These are phyloP conservation scores for Haplosporangium gracile DNA, from an alignment of 192 early-diverging fungal genomes.

Conservation along the genomic window DNA sequence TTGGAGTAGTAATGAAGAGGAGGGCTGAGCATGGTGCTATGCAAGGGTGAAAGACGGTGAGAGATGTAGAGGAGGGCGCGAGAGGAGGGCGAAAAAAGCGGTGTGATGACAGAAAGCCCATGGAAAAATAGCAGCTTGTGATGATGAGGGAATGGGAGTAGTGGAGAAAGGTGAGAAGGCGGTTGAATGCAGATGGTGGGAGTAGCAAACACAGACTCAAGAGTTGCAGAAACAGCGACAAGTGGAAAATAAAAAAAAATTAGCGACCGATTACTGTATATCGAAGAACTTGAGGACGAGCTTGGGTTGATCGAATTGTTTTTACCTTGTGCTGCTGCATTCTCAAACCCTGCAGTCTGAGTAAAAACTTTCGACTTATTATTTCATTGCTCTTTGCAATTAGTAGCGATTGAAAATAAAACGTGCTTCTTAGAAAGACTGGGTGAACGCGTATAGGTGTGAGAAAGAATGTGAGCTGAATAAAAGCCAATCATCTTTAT, in stretches of 20 bases:
- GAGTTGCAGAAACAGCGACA: neutral
- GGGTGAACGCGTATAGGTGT: too few species aligned
- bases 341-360: neutral
- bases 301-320: too few species aligned
- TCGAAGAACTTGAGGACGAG: too few species aligned
- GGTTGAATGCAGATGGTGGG: neutral
- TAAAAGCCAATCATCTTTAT: too few species aligned
- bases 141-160: neutral
- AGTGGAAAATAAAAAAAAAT: neutral
- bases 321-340: neutral
- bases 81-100: neutral
- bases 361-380: neutral
- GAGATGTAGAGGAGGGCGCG: neutral
- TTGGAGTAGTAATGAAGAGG: neutral
- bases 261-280: too few species aligned
- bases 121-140: neutral
- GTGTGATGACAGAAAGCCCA: neutral
- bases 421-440: too few species aligned
- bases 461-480: too few species aligned
- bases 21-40: neutral
- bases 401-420: neutral
- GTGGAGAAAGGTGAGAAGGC: too few species aligned
- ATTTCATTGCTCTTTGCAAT: constrained; percentile 13
- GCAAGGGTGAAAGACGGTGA: neutral
- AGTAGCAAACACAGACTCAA: neutral